Evolutionary conservation across 73 alveolate genomes (phyloP).

Genomic region (Paramecium tetraurelia): DNA sequence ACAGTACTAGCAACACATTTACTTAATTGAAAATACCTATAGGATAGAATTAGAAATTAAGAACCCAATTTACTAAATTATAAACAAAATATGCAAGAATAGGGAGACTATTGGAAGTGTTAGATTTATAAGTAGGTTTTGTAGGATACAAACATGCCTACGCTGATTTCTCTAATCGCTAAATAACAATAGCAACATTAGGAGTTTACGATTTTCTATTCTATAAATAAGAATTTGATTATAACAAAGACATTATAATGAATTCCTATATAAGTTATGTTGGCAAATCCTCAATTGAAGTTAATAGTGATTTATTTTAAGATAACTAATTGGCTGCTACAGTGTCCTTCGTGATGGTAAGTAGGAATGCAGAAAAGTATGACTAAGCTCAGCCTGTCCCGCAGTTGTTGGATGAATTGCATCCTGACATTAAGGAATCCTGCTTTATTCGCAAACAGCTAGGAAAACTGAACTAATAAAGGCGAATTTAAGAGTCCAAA

Average conservation of each 20-base stretch:
- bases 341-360: slow-evolving; percentile 22
- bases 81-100: slow-evolving; percentile 25
- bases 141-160: slow-evolving; percentile 11
- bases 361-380: slow-evolving; percentile 31
- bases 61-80: slow-evolving; percentile 20
- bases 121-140: slow-evolving; percentile 1
- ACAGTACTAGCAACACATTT: neutral
- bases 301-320: slow-evolving; percentile 37
- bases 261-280: slow-evolving; percentile 24
- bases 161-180: neutral
- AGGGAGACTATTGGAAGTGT: slow-evolving; percentile 26
- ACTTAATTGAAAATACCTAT: neutral
- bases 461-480: neutral
- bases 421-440: neutral
- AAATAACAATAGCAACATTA: slow-evolving; percentile 28
- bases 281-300: slow-evolving; percentile 38
- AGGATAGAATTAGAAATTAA: neutral
- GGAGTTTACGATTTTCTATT: slow-evolving; percentile 37
- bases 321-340: slow-evolving; percentile 28
- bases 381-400: slow-evolving; percentile 22
- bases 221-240: neutral
- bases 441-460: neutral
- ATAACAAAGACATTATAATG: neutral
- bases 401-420: neutral
- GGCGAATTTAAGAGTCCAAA: slow-evolving; percentile 2